Evolutionary conservation across 2,329 filamentous ascomycete genomes (phyloP).

Genomic region (Alternaria longipes): DNA sequence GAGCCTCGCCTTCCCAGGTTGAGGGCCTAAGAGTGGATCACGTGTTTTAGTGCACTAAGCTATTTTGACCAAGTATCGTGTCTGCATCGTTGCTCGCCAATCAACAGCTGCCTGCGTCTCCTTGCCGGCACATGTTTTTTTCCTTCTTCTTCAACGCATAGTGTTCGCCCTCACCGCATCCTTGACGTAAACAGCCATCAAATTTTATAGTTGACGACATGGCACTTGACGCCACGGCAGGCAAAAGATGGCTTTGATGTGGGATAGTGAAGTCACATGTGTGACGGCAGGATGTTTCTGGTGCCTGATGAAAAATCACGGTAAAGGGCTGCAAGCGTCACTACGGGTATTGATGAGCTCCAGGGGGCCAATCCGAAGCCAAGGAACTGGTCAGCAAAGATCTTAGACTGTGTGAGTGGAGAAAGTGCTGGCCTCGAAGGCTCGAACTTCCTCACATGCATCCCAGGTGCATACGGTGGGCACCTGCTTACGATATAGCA

Average conservation of each 20-base stretch:
- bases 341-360: constrained; percentile 1
- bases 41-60: not conserved
- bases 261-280: constrained; percentile 10
- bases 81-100: constrained; percentile 6
- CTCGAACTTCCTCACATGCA: constrained; percentile 24
- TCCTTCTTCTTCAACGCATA: constrained; percentile 3
- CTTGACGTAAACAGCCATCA: not conserved
- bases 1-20: not conserved
- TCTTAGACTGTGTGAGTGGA: constrained; percentile 25
- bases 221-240: constrained; percentile 13
- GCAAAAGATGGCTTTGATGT: constrained; percentile 1
- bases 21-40: not conserved
- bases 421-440: constrained; percentile 22
- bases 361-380: constrained; percentile 9
- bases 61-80: not conserved
- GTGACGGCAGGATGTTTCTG: constrained; percentile 9
- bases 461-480: constrained; percentile 17
- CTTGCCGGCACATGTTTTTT: constrained; percentile 1
- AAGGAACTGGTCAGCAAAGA: constrained; percentile 15
- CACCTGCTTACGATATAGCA: constrained; percentile 31
- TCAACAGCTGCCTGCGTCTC: not conserved
- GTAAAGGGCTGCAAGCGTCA: constrained; percentile 12
- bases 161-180: constrained; percentile 13
- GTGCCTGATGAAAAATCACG: constrained; percentile 12
- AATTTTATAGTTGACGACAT: constrained; percentile 3